These are phyloP conservation scores for Paramecium bursaria DNA, from an alignment of 73 alveolate species.

Conservation along the genomic window DNA sequence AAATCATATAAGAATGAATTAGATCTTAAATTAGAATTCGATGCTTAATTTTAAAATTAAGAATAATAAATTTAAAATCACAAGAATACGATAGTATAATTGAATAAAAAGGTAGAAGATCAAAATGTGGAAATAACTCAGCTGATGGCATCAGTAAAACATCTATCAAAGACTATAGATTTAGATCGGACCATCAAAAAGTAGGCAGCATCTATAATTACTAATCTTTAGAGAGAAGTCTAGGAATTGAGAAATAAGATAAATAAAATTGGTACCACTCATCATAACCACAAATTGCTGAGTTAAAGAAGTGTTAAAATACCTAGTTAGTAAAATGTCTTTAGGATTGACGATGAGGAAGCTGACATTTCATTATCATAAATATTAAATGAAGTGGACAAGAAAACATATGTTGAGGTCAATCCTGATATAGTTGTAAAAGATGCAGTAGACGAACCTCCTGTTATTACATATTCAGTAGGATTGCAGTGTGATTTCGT, in stretches of 20 bases:
- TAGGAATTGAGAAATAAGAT: constrained; percentile 31
- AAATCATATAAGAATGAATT: constrained; percentile 24
- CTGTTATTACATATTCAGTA: constrained; percentile 31
- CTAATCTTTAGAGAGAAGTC: constrained; percentile 17
- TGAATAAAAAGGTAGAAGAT: neutral
- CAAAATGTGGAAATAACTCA: neutral
- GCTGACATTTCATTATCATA: constrained; percentile 33
- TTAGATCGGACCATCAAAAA: constrained; percentile 32
- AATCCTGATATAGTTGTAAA: constrained; percentile 63
- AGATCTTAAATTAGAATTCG: constrained; percentile 21
- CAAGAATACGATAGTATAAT: neutral
- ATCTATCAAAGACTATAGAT: neutral
- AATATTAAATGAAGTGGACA: constrained; percentile 48
- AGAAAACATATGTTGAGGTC: constrained; percentile 34
- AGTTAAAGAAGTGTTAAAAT: neutral
- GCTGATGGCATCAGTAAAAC: neutral
- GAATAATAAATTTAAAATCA: neutral
- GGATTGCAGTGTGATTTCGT: neutral
- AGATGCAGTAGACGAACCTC: constrained; percentile 61
- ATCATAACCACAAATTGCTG: neutral
- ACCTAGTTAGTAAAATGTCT: too few species aligned
- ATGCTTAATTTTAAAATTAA: neutral
- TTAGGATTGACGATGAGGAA: constrained; percentile 46
- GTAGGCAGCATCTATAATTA: constrained; percentile 42
- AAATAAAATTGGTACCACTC: neutral